A percentile compares a stretch with the other conserved stretches of the same genome.
phyloP scores from a whole-genome alignment of 1,284 basidiomycete genomes.

The Ganoderma sinense region DNA sequence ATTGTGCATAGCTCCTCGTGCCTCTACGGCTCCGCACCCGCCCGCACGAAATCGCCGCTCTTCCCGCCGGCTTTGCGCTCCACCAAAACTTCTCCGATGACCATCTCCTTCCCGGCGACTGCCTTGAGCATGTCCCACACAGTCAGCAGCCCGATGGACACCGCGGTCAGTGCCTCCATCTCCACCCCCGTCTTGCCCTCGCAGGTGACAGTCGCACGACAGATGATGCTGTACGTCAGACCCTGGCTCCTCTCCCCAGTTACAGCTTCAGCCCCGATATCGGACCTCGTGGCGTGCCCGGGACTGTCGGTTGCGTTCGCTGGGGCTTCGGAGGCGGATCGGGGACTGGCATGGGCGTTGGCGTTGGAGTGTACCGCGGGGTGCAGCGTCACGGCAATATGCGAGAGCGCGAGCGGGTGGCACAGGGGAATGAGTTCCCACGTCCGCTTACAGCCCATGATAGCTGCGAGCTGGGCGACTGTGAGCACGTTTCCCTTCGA shows the following conservation, averaged over 20 bases:
- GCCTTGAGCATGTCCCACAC: constrained; percentile 96
- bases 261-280: constrained; percentile 26
- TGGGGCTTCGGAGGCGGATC: constrained; percentile 26
- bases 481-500: constrained; percentile 82
- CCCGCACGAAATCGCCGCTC: constrained; percentile 66
- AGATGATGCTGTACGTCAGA: constrained; percentile 61
- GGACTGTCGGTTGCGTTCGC: constrained; percentile 10
- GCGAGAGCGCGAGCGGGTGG: constrained; percentile 78
- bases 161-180: constrained; percentile 93
- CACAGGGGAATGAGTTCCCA: constrained; percentile 86
- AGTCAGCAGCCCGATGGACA: constrained; percentile 80
- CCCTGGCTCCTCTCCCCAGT: constrained; percentile 10
- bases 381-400: constrained; percentile 69
- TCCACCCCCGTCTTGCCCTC: constrained; percentile 89
- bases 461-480: constrained; percentile 84
- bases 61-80: constrained; percentile 76
- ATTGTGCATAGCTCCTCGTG: constrained; percentile 8
- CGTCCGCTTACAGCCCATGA: constrained; percentile 88
- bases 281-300: constrained; percentile 27
- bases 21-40: constrained; percentile 19
- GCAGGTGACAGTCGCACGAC: constrained; percentile 73
- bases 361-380: constrained; percentile 45
- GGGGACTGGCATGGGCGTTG: constrained; percentile 3
- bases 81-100: constrained; percentile 74
- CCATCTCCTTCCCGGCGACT: constrained; percentile 86